Evolutionary conservation across 192 early-diverging fungal species (phyloP), one percentile per base, ranked within the genome.

Genomic region (Haplosporangium gracile): DNA sequence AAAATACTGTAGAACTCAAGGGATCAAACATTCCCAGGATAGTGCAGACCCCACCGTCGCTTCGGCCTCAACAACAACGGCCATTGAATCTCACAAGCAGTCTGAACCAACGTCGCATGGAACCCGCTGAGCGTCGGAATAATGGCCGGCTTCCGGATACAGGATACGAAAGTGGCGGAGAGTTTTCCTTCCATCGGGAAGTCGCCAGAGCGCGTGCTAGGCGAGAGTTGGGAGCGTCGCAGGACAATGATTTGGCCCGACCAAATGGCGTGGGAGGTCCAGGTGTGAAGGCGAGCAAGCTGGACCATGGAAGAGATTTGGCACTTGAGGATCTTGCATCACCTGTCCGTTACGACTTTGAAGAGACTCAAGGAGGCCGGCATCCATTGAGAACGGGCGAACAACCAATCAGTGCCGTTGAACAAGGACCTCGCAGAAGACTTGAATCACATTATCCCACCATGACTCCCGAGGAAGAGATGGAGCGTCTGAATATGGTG

Each of bases 171-270:
- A 70, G 55, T 55, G 74, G 68, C 9, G 60, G 60, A 2, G 78
- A 85, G 36, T 49, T 80, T 40, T 80, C 78, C 43, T 85, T 80
- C 29, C 74, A 85, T 22, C 77, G 83, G 2, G 83, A 85, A 36
- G 78, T 85, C 9, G 83, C 74, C 34, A 70, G 70, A 18, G 83
- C 83, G 4, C 68, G 74, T 1, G 83, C 78, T 6, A 85, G 76
- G 43, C 74, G 83, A 16, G 69, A 77, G 36, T 20, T 80, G 0
- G 75, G 78, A 5, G 63, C 40, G 15, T 74, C 81, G 1, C 15
- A 42, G 1, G 51, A 76, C 26, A 70, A 45, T 16, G 39, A 29
- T 34, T 60, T 29, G 13, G n/a, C 20, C 20, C 51, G 57, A 26
- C 34, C n/a, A 34, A 74, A 74, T 49, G 32, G 60, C 3, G 18